Evolutionary conservation across 495 filamentous ascomycete genomes (phyloP), one percentile per base, ranked within the genome.

Genomic region (Penicillium cinerascens): DNA sequence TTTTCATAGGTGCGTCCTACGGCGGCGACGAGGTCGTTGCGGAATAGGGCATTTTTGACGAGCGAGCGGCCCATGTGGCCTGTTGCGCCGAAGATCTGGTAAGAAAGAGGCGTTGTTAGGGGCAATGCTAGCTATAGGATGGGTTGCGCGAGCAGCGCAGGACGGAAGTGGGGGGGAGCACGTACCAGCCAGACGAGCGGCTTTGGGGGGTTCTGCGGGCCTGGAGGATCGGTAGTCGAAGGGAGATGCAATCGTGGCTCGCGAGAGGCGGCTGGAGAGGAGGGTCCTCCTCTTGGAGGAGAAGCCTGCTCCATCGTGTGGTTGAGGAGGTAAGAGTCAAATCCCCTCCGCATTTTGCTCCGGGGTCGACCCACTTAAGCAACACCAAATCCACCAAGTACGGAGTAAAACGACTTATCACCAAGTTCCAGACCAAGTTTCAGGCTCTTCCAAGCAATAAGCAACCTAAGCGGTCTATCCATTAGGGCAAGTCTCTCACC

Each of bases 21-120:
- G 13, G 92, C 89, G 8, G 85, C 82, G 52, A 97, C 92, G n/a
- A 88, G 79, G 60, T 98, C 93, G 52, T 86, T 85, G 57, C 89
- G 84, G 20, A 82, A 74, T n/a, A 97, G 78, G 17, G 85, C 87
- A 27, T 80, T 83, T 55, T 90, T 90, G 41, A 89, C 88, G 20
- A 98, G 82, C 10, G 87, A 92, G 44, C 91, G 88, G 55, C 93
- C 93, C 77, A 97, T 95, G 61, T 98, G 93, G 46, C 93, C 93
- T 4, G 91, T 97, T 38, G 89, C 91, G 39, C 93, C 93, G 69
- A 97, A 98, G 55, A 98, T 78, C 86, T 91, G 44, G 15, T 27
- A 8, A 11, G 36, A 0, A 26, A 36, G 39, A 40, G 23, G 15
- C 0, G 13, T 4, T 42, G 27, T 58, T 52, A 54, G 48, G 37